These are phyloP conservation scores for Alternaria brassicicola DNA, from an alignment of 2,329 filamentous ascomycete genomes.

Conservation along the genomic window DNA sequence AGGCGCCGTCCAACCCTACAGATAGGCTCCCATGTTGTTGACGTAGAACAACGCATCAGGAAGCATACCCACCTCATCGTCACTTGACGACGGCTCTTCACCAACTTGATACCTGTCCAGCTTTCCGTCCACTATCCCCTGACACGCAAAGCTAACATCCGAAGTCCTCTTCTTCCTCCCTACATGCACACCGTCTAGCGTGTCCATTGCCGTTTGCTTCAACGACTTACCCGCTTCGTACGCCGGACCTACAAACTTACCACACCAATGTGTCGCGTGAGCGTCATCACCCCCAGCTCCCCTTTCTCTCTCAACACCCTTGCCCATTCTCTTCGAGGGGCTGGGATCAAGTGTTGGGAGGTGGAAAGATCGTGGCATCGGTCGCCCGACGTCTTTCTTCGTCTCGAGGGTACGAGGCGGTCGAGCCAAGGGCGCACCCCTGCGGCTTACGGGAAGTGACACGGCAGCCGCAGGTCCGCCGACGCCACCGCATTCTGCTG, in stretches of 20 bases:
- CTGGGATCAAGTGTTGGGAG: not conserved
- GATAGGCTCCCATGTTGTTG: not conserved
- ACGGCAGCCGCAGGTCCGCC: conserved; percentile 20
- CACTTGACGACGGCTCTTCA: not conserved
- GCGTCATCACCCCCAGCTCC: not conserved
- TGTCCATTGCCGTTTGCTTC: conserved; percentile 3
- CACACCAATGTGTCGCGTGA: conserved; percentile 16
- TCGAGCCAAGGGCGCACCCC: not conserved
- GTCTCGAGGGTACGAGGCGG: not conserved
- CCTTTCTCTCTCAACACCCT: conserved; percentile 6
- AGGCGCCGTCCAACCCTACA: not conserved
- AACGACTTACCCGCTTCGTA: conserved; percentile 1
- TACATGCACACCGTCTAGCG: conserved; percentile 1
- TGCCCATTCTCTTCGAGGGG: not conserved
- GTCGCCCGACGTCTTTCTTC: not conserved
- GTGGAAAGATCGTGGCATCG: not conserved
- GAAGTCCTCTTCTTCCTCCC: conserved; percentile 19
- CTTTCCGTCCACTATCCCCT: conserved; percentile 17
- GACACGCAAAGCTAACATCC: conserved; percentile 30
- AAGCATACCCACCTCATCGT: not conserved
- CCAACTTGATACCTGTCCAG: conserved; percentile 1
- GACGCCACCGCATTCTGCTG: conserved; percentile 19
- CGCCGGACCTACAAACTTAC: conserved; percentile 10
- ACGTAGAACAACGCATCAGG: conserved; percentile 19
- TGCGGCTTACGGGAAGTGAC: conserved; percentile 5